A percentile compares a stretch with the other conserved stretches of the same genome.
Evolutionary conservation across 805 yeast species (phyloP).

Genomic region (Yamadazyma akitaensis): DNA sequence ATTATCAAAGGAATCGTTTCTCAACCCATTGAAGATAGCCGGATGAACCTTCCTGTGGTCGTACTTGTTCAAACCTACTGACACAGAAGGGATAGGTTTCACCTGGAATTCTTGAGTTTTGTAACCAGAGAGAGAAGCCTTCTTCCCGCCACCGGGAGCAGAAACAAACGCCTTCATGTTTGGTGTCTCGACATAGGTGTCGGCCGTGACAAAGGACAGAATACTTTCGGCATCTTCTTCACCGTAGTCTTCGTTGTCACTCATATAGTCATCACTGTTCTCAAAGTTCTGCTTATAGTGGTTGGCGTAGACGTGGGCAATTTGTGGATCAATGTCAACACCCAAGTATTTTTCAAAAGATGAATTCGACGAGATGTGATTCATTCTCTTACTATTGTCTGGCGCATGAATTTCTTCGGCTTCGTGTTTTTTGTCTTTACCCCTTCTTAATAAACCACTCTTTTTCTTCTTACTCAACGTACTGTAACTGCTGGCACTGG

Average conservation of each 20-base stretch:
- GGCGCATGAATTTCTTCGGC: constrained; percentile 11
- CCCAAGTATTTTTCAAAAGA: constrained; percentile 24
- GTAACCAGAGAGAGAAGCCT: constrained; percentile 1
- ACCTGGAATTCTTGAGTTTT: constrained; percentile 12
- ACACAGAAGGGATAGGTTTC: constrained; percentile 34
- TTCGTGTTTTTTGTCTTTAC: constrained; percentile 8
- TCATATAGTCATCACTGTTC: constrained; percentile 19
- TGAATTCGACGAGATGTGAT: constrained; percentile 25
- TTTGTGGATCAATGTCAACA: constrained; percentile 19
- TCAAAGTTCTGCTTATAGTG: constrained; percentile 20
- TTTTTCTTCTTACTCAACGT: constrained; percentile 27
- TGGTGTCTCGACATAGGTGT: constrained; percentile 19
- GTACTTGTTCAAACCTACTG: constrained; percentile 48
- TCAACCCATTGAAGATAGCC: constrained; percentile 39
- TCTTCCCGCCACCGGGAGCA: not conserved
- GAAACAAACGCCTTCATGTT: constrained; percentile 12
- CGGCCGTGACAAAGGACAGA: constrained; percentile 33
- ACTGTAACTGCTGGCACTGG: constrained; percentile 20
- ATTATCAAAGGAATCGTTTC: constrained; percentile 82
- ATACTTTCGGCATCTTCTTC: constrained; percentile 24
- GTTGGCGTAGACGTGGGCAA: constrained; percentile 19
- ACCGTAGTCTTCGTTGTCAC: constrained; percentile 15
- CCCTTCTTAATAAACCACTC: constrained; percentile 14
- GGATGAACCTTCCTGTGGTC: constrained; percentile 49
- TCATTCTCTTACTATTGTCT: constrained; percentile 24